phyloP scores from a whole-genome alignment of 179 eudicot species.

The Beta macrorhiza region DNA sequence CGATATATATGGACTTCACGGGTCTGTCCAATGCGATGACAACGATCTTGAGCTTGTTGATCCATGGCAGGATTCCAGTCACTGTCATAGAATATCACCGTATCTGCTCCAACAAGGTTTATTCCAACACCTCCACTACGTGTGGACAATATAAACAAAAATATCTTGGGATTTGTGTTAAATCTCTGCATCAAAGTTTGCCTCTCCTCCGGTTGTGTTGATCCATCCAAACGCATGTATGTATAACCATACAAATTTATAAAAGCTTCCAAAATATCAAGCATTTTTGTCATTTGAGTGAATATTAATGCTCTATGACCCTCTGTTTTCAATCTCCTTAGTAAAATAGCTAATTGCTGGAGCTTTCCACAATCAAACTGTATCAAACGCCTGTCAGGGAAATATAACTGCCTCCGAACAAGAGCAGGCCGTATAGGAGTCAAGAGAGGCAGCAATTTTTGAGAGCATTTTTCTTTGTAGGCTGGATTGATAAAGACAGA shows the following conservation, averaged over 20 bases:
- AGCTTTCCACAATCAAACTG: constrained; percentile 99
- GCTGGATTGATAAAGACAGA: constrained; percentile 57
- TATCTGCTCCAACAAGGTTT: constrained; percentile 97
- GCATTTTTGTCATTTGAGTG: constrained; percentile 99
- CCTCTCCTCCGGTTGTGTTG: constrained; percentile 98
- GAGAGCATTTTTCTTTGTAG: constrained; percentile 62
- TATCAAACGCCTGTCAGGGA: constrained; percentile 94
- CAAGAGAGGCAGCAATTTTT: constrained; percentile 67
- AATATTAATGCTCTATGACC: constrained; percentile 95
- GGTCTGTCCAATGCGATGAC: constrained; percentile 98
- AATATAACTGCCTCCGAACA: constrained; percentile 92
- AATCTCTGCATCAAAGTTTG: constrained; percentile 98
- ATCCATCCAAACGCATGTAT: constrained; percentile 98
- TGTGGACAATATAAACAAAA: constrained; percentile 95
- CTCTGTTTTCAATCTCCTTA: constrained; percentile 82
- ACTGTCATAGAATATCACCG: constrained; percentile 98
- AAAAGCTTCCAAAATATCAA: constrained; percentile 93
- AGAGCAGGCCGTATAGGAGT: constrained; percentile 91
- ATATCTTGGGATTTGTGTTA: constrained; percentile 91
- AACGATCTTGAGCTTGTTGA: constrained; percentile 98
- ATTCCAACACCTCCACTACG: constrained; percentile 99
- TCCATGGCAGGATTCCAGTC: constrained; percentile 99
- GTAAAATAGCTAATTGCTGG: constrained; percentile 86
- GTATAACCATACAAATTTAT: constrained; percentile 95
- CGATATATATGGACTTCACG: constrained; percentile 98